Evolutionary conservation across 495 filamentous ascomycete species (phyloP), one percentile per base, ranked within the genome.

Genomic region (Penicillium chermesinum): DNA sequence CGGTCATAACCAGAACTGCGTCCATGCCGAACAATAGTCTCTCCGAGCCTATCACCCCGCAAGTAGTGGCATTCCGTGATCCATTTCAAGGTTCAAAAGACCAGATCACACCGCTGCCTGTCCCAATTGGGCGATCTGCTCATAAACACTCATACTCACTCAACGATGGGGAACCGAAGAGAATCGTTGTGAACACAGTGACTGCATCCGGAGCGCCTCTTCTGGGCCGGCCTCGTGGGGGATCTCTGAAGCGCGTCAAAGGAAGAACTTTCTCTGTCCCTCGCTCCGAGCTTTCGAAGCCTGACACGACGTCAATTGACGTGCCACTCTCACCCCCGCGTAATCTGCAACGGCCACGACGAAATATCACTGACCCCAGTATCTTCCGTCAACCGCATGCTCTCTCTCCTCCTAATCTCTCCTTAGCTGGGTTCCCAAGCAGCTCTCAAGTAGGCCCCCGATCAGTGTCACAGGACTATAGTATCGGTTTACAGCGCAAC

Each of bases 311-410:
- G 21, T 10, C 25, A 30, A 30, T 37, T 48, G 21, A 53, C 9
- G 50, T 53, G 19, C 51, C 52, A 35, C 49, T 38, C 36, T 59
- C 63, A 1, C 53, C 54, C 33, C 49, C 53, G 12, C 50, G 35
- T 17, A n/a, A 17, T 5, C 59, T 46, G 38, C 52, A 51, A 10
- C 52, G 55, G 33, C 57, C 46, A 42, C 65, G 68, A 36, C 65
- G 72, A 7, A 72, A 75, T 41, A 65, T 73, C 37, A 73, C 72
- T 17, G 67, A 72, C 42, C 69, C 72, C 10, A 63, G 46, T 46
- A 52, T 67, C n/a, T 70, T 71, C 38, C 56, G 57, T 25, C 61
- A 58, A 17, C 61, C 71, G 16, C 60, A 62, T 37, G 52, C 61
- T 27, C 44, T 60, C 7, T 46, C 56, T 2, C 56, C 60, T 12